Evolutionary conservation across 768 basidiomycete species (phyloP), one percentile per base, ranked within the genome.

Genomic region (Xerocomus spinulosus): DNA sequence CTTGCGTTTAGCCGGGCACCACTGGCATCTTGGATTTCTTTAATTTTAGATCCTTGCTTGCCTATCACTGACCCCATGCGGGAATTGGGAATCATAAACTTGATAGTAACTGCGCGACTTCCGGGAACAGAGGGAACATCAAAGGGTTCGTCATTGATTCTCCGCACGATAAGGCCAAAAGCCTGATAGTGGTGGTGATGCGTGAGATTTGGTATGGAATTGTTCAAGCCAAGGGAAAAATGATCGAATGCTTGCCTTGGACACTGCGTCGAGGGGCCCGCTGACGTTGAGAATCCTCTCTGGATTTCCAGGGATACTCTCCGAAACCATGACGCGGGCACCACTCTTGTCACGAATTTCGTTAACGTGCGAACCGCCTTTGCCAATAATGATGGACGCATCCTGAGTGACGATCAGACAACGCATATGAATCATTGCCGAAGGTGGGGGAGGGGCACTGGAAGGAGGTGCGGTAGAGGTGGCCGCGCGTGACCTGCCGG

Each of bases 61-160:
- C 96, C 96, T 61, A 99, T 99, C 51, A 97, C 92, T 15, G 93
- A 96, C 34, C 95, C 95, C 95, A 98, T 98, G 49, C 95, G 87
- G 9, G 92, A 94, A 70, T 98, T 97, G 54, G 95, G 95, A 48
- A 98, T 96, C 87, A 98, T 97, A 65, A 92, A 98, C 68, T 98
- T 97, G 77, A 99, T 98, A 25, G 96, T 98, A 46, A 99, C 96
- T 24, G 96, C 95, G 50, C 94, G 83, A 62, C 93, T 96, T 49
- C 96, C 96, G 38, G 96, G 96, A 5, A 98, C 91, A 29, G 95
- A 98, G 18, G 96, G 92, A 37, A 90, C 86, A 60, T 97, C 96
- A 69, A 96, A 98, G 2, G 96, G 95, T 67, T 98, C 96, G 63
- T 99, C 96, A 64, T 98, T 99, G 70, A 98, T 99, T 57, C 95